phyloP scores from a whole-genome alignment of 164 flowering plant genomes.

The Nymphaea thermarum region DNA sequence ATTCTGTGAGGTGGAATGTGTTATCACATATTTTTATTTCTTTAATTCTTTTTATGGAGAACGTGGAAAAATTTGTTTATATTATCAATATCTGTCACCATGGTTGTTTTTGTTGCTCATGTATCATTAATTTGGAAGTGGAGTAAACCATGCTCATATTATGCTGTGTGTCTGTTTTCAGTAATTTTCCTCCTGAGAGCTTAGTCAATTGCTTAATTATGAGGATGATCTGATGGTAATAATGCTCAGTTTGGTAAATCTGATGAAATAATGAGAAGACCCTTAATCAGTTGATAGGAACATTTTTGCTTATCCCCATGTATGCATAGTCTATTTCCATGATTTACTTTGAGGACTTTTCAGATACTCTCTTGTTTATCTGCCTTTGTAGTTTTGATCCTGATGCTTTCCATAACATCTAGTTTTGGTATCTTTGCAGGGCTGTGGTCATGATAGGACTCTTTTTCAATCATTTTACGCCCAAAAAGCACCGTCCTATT shows the following conservation, averaged over 20 bases:
- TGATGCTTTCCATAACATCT: background rate
- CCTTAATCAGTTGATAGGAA: background rate
- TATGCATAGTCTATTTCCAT: too few species aligned
- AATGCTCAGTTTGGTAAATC: too few species aligned
- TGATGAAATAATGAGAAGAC: too few species aligned
- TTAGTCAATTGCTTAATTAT: background rate
- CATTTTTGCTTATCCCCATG: background rate
- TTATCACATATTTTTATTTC: too few species aligned
- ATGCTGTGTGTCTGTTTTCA: too few species aligned
- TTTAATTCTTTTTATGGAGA: too few species aligned
- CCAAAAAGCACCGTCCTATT: conserved; percentile 19
- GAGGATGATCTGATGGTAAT: background rate
- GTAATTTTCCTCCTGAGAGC: background rate
- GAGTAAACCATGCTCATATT: too few species aligned
- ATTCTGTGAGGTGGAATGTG: too few species aligned
- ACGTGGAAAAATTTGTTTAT: too few species aligned
- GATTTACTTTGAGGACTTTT: background rate
- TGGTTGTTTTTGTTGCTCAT: too few species aligned
- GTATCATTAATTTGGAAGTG: too few species aligned
- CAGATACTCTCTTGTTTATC: background rate
- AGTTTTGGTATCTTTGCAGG: background rate
- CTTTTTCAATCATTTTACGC: conserved; percentile 14
- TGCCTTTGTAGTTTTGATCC: background rate
- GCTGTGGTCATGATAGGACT: conserved; percentile 22
- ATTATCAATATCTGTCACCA: too few species aligned